Percentiles rank a stretch among this genome's conserved stretches.
Evolutionary conservation across 352 stramenopile species (phyloP).

Genomic region (Globisporangium recalcitrans): DNA sequence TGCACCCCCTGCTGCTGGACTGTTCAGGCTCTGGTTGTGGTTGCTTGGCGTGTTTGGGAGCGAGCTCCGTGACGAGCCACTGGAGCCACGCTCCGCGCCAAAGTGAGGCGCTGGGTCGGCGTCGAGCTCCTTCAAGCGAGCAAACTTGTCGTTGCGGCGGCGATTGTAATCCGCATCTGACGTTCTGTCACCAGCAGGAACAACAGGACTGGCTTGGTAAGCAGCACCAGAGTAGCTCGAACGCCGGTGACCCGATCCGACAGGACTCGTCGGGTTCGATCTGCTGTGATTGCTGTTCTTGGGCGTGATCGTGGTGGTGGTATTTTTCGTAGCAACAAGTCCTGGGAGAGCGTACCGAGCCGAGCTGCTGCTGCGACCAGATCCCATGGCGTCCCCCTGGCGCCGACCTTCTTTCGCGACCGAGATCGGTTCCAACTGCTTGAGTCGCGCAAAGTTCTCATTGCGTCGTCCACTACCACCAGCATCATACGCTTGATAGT

Average conservation of each 20-base stretch:
- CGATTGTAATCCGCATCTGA: conserved; percentile 4
- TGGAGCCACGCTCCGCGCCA: background rate
- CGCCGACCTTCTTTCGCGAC: conserved; percentile 4
- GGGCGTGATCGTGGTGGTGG: background rate
- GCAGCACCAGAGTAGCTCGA: background rate
- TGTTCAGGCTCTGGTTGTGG: background rate
- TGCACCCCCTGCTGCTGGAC: background rate
- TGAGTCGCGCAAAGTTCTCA: conserved; percentile 1
- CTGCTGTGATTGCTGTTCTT: background rate
- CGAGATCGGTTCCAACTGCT: conserved; percentile 7
- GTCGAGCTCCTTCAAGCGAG: conserved; percentile 12
- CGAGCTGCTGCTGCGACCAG: background rate
- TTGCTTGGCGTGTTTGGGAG: conserved; percentile 3
- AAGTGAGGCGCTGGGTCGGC: background rate
- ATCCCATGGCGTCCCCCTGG: conserved; percentile 2
- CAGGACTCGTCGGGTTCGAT: conserved; percentile 9
- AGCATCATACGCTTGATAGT: background rate
- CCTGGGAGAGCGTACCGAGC: conserved; percentile 1
- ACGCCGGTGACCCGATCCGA: background rate
- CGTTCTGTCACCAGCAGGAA: background rate
- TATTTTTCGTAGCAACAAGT: background rate
- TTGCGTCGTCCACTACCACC: background rate
- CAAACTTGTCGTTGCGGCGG: conserved; percentile 7
- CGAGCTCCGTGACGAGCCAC: conserved; percentile 5
- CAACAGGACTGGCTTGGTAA: background rate